phyloP scores from a whole-genome alignment of 208 protist species.

The Leishmania tarentolae region DNA sequence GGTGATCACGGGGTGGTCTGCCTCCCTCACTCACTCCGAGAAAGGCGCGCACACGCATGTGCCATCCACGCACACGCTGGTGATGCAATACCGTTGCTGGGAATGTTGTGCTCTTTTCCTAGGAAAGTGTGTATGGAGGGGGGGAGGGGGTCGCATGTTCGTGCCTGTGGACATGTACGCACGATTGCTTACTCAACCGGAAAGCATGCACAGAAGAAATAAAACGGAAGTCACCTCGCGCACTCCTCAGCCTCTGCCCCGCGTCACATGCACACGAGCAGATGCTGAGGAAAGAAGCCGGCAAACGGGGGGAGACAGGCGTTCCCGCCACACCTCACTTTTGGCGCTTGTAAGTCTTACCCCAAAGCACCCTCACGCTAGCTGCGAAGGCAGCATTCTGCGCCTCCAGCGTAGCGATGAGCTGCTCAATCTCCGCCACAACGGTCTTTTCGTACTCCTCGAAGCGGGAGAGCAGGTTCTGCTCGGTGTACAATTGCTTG shows the following conservation, averaged over 20 bases:
- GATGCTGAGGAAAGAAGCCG: background rate
- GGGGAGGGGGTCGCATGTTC: background rate
- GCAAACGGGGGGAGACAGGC: background rate
- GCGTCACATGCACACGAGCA: background rate
- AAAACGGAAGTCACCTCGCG: constrained; percentile 16
- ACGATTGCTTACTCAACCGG: background rate
- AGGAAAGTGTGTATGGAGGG: background rate
- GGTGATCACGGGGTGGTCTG: too few species aligned
- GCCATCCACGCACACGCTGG: background rate
- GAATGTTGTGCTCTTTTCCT: background rate
- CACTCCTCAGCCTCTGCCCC: background rate
- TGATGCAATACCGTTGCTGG: background rate
- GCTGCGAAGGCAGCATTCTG: constrained; percentile 50
- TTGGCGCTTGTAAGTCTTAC: constrained; percentile 89
- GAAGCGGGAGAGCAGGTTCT: constrained; percentile 76
- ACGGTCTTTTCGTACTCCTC: constrained; percentile 77
- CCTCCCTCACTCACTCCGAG: background rate
- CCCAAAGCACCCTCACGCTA: constrained; percentile 76
- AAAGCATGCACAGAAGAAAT: constrained; percentile 18
- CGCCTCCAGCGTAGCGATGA: constrained; percentile 44
- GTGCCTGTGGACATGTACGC: background rate
- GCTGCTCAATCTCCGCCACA: constrained; percentile 53
- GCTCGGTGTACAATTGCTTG: constrained; percentile 89
- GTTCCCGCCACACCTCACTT: constrained; percentile 40
- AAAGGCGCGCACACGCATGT: background rate